Percentiles rank a stretch among this genome's conserved stretches.
Evolutionary conservation across 192 early-diverging fungal species (phyloP).

Genomic region (Backusella westeae): DNA sequence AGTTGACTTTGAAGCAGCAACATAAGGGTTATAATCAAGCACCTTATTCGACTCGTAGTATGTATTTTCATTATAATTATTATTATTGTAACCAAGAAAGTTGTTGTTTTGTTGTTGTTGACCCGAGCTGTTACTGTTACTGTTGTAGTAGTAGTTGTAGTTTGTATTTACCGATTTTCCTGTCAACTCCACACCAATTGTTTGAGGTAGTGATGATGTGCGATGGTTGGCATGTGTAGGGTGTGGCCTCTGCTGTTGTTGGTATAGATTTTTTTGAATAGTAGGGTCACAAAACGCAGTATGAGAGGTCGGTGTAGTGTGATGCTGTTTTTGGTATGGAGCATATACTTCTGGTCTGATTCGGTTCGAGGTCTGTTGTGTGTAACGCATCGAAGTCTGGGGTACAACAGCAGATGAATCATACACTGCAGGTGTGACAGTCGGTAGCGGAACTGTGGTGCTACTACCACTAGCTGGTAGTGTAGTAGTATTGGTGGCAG

Average conservation of each 20-base stretch:
- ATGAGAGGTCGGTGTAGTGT: not conserved
- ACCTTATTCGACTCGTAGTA: not conserved
- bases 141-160: not conserved
- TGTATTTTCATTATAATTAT: not conserved
- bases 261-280: not conserved
- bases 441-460: not conserved
- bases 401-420: conserved; percentile 6
- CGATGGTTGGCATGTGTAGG: not conserved
- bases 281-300: not conserved
- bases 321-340: conserved; percentile 9
- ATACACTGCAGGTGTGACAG: conserved; percentile 6
- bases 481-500: not conserved
- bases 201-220: conserved; percentile 10
- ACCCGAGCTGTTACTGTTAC: no score
- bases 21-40: not conserved
- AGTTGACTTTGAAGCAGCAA: not conserved
- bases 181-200: not conserved
- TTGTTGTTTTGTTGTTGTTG: not conserved
- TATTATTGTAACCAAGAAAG: not conserved
- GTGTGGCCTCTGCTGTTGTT: not conserved
- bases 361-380: not conserved
- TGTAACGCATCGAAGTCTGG: not conserved
- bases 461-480: not conserved
- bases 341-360: conserved; percentile 12
- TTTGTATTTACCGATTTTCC: not conserved